Base-by-base conservation (phyloP, 345 rosid species). In the Passiflora organensis region DNA sequence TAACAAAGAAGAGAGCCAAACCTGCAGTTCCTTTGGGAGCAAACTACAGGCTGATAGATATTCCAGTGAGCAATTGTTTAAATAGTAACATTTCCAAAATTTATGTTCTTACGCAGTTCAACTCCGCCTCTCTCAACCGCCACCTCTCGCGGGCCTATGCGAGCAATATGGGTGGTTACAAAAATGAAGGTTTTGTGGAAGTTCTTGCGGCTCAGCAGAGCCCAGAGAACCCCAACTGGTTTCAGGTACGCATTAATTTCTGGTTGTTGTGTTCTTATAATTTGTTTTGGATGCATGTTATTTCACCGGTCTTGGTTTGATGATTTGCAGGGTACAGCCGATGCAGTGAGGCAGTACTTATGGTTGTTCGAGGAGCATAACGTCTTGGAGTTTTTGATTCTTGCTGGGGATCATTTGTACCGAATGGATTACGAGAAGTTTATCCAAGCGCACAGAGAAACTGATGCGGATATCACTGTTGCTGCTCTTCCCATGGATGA, bases 401-500 rank as follows among this genome's bases (percentile, higher is more conserved):
- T 91, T 72, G 98, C 98, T 51, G 98, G 98, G 42, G 96, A 91
- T 63, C 98, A 91, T 74, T 76, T 91, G 72, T 91, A 91, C 59
- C 72, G 98, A 43, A 91, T 91, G 98, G 98, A 91, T 58, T 91
- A 91, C 47, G 98, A 91, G 80, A 88, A 69, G 56, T 91, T 91
- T 71, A 88, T 91, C 65, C 96, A 91, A 65, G 96, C 98, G 0
- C 98, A 91, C 67, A 83, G 96, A 44, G 98, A 88, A 70, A 82
- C 98, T 0, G 88, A 91, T 70, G 98, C 98, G 20, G 98, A 91
- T 69, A 91, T 91, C 56, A 91, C 98, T 9, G 98, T 91, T 16
- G 98, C 98, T 75, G 98, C 98, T 23, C 72, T 91, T 55, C 98
- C 98, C 1, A 83, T 91, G 98, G 98, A 91, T 66, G 96, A 88